Evolutionary conservation across 176 grass and related monocot species (phyloP), one percentile per base, ranked within the genome.

Genomic region (Elaeis guineensis): DNA sequence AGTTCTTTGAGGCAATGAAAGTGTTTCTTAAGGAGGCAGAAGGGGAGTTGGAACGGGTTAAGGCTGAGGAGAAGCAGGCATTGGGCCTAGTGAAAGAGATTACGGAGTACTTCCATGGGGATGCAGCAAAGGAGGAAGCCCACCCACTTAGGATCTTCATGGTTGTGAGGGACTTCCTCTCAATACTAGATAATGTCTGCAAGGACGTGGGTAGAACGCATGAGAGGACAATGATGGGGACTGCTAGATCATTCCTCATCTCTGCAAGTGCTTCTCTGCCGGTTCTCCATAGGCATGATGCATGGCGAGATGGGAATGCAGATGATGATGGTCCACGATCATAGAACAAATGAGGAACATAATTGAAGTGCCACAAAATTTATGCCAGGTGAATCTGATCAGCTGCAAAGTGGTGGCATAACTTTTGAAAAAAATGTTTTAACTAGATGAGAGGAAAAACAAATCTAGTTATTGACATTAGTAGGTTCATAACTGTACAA

Each of bases 131-230:
- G 25, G 80, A 84, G 52, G 80, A 80, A 17, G 50, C 76, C 63
- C 77, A 79, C 50, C 89, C 75, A 54, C 24, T 88, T 30, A 88
- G 80, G 51, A 81, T 93, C 61, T 84, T 93, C 71, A 66, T 70
- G 55, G 80, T 88, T 66, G 80, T 93, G 71, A 78, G 60, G 2
- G 80, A 93, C 21, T 88, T 93, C 65, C 75, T 88, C 3, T n/a
- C 66, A 6, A 71, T 78, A 8, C 58, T 93, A 62, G 89, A 82
- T 32, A 69, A 59, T 3, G 80, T 93, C 19, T 93, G 89, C 80
- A 65, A 76, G 63, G 89, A 88, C 60, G 75, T 93, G 17, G 74
- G 74, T 26, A 83, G 75, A 58, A 84, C 82, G 35, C 80, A 82
- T 15, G 80, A 88, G 63, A 74, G 80, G 69, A 73, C 77, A 21